phyloP scores from a whole-genome alignment of 345 rosid species.

The Erodium maritimum region DNA sequence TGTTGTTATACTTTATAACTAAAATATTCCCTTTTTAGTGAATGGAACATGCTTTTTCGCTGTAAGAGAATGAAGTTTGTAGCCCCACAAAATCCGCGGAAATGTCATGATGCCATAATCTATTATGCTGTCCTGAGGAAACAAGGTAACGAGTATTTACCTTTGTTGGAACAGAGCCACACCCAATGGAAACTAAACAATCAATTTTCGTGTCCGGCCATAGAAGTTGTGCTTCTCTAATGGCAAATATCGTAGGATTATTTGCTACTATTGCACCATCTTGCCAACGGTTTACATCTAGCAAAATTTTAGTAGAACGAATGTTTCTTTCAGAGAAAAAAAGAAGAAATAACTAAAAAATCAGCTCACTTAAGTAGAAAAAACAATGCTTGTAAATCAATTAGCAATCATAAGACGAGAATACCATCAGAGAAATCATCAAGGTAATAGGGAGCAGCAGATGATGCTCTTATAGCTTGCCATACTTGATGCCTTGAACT shows the following conservation, averaged over 20 bases:
- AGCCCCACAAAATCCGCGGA: neutral
- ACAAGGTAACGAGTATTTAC: constrained; percentile 19
- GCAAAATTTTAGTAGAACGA: constrained; percentile 7
- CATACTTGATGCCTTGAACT: constrained; percentile 92
- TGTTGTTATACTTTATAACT: too few species aligned
- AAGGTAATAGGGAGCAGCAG: constrained; percentile 99
- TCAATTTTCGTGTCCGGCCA: constrained; percentile 98
- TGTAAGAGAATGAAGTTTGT: too few species aligned
- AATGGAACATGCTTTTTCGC: too few species aligned
- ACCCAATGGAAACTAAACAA: constrained; percentile 86
- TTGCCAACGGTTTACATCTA: constrained; percentile 90
- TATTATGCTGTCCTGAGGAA: neutral
- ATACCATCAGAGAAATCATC: constrained; percentile 95
- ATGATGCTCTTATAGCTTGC: constrained; percentile 99
- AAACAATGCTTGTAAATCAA: neutral
- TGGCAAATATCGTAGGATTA: constrained; percentile 83
- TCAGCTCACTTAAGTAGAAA: neutral
- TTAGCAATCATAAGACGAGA: neutral
- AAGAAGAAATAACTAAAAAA: constrained; percentile 1
- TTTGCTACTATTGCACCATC: constrained; percentile 99
- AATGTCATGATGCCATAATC: constrained; percentile 3
- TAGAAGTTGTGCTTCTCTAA: constrained; percentile 96
- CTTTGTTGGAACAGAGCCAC: constrained; percentile 97
- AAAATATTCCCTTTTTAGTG: too few species aligned
- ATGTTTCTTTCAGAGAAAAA: constrained; percentile 2